These are phyloP conservation scores for Waltergamsia citrina DNA, from an alignment of 2,329 filamentous ascomycete species.

Conservation along the genomic window DNA sequence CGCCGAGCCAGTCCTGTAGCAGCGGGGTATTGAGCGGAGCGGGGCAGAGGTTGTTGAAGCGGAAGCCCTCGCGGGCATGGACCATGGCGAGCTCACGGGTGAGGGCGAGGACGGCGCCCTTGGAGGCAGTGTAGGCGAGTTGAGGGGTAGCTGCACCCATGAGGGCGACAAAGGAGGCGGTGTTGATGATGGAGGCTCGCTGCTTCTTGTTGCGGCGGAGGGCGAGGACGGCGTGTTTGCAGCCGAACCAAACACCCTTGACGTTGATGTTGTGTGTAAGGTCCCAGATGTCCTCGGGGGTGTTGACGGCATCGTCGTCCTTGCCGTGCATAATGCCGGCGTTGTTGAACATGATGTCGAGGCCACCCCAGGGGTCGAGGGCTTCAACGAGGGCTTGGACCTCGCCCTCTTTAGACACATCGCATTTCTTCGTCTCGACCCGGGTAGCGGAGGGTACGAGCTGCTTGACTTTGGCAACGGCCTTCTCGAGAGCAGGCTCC, in stretches of 20 bases:
- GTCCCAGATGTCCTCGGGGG: slow-evolving; percentile 88
- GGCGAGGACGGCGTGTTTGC: slow-evolving; percentile 81
- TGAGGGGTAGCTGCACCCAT: slow-evolving; percentile 83
- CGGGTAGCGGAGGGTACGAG: slow-evolving; percentile 52
- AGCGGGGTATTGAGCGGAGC: slow-evolving; percentile 88
- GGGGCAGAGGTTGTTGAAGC: slow-evolving; percentile 87
- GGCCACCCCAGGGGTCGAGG: slow-evolving; percentile 75
- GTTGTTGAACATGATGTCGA: slow-evolving; percentile 95
- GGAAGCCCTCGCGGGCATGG: slow-evolving; percentile 77
- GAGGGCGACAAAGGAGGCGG: slow-evolving; percentile 78
- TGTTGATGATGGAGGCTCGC: slow-evolving; percentile 81
- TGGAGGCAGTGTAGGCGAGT: slow-evolving; percentile 87
- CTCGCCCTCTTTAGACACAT: slow-evolving; percentile 79
- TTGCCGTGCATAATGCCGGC: slow-evolving; percentile 91
- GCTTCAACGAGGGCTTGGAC: slow-evolving; percentile 66
- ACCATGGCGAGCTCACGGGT: slow-evolving; percentile 88
- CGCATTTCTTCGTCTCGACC: slow-evolving; percentile 53
- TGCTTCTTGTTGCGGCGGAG: slow-evolving; percentile 74
- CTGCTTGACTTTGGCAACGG: slow-evolving; percentile 64
- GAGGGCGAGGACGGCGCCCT: slow-evolving; percentile 84
- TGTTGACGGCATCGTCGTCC: slow-evolving; percentile 72
- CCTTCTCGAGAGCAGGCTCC: slow-evolving; percentile 65
- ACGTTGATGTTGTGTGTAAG: slow-evolving; percentile 91
- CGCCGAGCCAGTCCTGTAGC: slow-evolving; percentile 87
- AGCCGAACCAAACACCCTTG: slow-evolving; percentile 95